Evolutionary conservation across 306 rosid genomes (phyloP), one percentile per base, ranked within the genome.

Genomic region (Heteromeles arbutifolia): DNA sequence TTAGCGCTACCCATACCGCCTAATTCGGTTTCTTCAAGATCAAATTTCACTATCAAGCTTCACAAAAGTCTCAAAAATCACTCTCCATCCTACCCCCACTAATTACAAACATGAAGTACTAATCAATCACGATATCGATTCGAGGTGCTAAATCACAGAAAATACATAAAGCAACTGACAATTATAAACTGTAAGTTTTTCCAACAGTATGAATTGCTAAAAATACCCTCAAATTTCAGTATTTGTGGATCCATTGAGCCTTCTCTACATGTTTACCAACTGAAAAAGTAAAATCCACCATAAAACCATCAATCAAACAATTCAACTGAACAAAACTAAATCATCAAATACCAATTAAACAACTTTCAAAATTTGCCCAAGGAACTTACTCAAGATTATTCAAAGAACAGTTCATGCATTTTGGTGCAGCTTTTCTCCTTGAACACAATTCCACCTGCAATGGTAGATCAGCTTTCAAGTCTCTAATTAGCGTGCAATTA

Each of bases 1-100:
- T 84, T 92, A 73, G 80, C 73, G 80, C 87, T 69, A 68, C 85
- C 91, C 97, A 92, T 95, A 6, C 79, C 80, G 82, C 8, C 21
- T 34, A 37, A 78, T 78, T 84, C 84, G 78, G 67, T 78, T 4
- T 65, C 83, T 76, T 85, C 85, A 76, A 72, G 58, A 39, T 78
- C 84, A 68, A 71, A 79, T 74, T 73, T 76, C 75, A 69, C 63
- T 75, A 80, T 61, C 58, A 39, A 82, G 59, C 57, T 61, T 80
- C 45, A 65, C 70, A 73, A 67, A 75, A 24, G 69, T 58, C 73
- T 48, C 19, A 63, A 61, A 9, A 73, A 32, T 69, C 72, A 80
- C 79, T 57, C 87, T 77, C 64, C 69, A 67, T 63, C 70, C 34
- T 66, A 25, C 56, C 43, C 15, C 19, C n/a, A 34, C 8, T 26